Base-by-base conservation (phyloP, 345 rosid species). In the Carallia brachiata region DNA sequence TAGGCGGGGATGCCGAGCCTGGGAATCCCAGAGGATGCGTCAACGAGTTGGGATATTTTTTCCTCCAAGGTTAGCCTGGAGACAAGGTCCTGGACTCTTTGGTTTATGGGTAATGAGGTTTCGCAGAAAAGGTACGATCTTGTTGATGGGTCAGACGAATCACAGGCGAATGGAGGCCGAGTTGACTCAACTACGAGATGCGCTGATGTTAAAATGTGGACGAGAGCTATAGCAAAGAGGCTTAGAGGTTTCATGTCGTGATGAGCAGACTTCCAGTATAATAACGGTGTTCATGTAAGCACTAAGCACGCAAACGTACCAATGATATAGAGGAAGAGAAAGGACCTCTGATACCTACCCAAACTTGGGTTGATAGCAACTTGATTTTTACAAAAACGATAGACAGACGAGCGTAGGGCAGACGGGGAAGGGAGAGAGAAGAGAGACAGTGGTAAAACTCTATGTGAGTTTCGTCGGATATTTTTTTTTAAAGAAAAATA, bases 41-140 rank as follows among this genome's bases (percentile, higher is more conserved):
- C 86, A 39, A 80, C 98, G 0, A 91, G 89, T 75, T 90, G 96
- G 27, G 89, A 80, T 67, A 88, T 82, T 66, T 94, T 91, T 81
- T 91, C 98, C 44, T 91, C 92, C 18, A 91, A 56, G 16, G 89
- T 86, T 67, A 94, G 81, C 67, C 92, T 71, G 23, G 86, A 87
- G 65, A 94, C 89, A 8, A 94, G 82, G 83, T 92, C 97, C 53
- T 76, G 70, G 6, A 75, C 96, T 65, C 97, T 82, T 17, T 62
- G 76, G 74, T 34, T 77, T 28, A 86, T 77, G 62, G 95, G 81
- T 0, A 94, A 85, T 56, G 81, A 47, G 9, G 89, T 76, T 63
- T 80, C 53, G 76, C 92, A 94, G 77, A 92, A 90, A 12, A 23
- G 75, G 67, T 77, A 82, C 61, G 75, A 70, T 39, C 75, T 76